Evolutionary conservation across 257 asterid species (phyloP), one percentile per base, ranked within the genome.

Genomic region (Leonotis leonurus): DNA sequence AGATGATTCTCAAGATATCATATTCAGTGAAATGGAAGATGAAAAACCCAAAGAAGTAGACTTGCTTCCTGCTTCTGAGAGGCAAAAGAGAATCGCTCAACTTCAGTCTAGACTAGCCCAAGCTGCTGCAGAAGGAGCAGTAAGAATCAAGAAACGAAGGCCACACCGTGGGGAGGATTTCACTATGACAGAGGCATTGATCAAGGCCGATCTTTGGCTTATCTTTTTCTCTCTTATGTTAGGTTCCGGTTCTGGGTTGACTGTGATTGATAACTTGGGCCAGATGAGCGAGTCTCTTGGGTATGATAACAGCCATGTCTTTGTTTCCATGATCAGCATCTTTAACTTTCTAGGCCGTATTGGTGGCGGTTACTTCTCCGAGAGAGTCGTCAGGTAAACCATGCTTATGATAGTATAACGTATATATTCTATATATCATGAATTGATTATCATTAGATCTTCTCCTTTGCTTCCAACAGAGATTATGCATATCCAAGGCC

Each of bases 401-500:
- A n/a, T n/a, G n/a, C n/a, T n/a, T n/a, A n/a, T n/a, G n/a, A n/a
- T n/a, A n/a, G n/a, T n/a, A n/a, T n/a, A n/a, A n/a, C n/a, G n/a
- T n/a, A n/a, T n/a, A n/a, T n/a, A n/a, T n/a, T n/a, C n/a, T n/a
- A 5, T 29, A 8, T 17, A 22, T 26, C 49, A 51, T 26, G 55
- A 50, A 39, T 48, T 56, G 13, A 48, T 59, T 33, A 68, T 76
- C 26, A 56, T 60, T 7, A 46, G 60, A 64, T 17, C 46, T 49
- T 20, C 13, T 16, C 18, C 71, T 2, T 50, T 55, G 30, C 58
- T 54, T 37, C 60, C 61, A 40, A 65, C 89, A 85, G 98, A 68
- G 94, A 91, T 69, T 81, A 85, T 49, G 94, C 94, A 37, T 85
- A 83, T 71, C 98, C 98, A 44, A 85, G 98, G 77, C 95, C 80